These are phyloP conservation scores for Herpetomonas samuelpessoai DNA, from an alignment of 208 protist genomes.

Conservation along the genomic window DNA sequence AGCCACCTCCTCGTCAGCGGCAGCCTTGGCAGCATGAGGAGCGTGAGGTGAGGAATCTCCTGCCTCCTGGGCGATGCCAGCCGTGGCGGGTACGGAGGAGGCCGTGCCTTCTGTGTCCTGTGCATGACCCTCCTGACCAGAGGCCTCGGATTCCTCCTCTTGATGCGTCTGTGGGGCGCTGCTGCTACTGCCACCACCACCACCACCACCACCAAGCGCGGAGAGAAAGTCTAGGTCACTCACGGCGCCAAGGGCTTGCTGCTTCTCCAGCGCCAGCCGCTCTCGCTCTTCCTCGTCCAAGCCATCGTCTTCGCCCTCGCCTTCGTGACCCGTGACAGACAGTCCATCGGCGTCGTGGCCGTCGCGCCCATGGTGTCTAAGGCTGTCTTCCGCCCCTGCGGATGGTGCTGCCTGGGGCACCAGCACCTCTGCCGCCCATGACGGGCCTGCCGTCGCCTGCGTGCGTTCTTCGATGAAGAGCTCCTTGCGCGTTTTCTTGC, in stretches of 20 bases:
- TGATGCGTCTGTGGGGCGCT: slow-evolving; percentile 3
- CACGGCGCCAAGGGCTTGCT: slow-evolving; percentile 64
- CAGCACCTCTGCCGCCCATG: slow-evolving; percentile 74
- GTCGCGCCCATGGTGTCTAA: slow-evolving; percentile 1
- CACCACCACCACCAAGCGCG: slow-evolving; percentile 10
- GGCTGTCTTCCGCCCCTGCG: background rate
- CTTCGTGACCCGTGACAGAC: background rate
- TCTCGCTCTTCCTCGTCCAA: slow-evolving; percentile 16
- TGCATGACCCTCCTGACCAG: background rate
- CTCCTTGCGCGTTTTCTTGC: slow-evolving; percentile 19
- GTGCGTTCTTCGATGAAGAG: slow-evolving; percentile 69
- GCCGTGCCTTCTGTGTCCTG: no score
- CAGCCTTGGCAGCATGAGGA: background rate
- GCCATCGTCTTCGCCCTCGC: slow-evolving; percentile 5
- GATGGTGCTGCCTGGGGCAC: slow-evolving; percentile 25
- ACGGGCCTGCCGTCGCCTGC: slow-evolving; percentile 51
- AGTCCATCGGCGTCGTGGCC: background rate
- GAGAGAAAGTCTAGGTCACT: slow-evolving; percentile 83
- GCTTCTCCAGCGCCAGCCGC: slow-evolving; percentile 38
- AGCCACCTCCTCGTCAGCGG: slow-evolving; percentile 44
- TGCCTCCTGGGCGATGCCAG: background rate
- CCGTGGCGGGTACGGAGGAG: no score
- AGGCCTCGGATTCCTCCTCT: background rate
- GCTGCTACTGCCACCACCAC: background rate
- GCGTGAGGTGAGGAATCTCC: background rate